phyloP scores from a whole-genome alignment of 2,329 filamentous ascomycete genomes.

The Cordyceps cateniannulata region DNA sequence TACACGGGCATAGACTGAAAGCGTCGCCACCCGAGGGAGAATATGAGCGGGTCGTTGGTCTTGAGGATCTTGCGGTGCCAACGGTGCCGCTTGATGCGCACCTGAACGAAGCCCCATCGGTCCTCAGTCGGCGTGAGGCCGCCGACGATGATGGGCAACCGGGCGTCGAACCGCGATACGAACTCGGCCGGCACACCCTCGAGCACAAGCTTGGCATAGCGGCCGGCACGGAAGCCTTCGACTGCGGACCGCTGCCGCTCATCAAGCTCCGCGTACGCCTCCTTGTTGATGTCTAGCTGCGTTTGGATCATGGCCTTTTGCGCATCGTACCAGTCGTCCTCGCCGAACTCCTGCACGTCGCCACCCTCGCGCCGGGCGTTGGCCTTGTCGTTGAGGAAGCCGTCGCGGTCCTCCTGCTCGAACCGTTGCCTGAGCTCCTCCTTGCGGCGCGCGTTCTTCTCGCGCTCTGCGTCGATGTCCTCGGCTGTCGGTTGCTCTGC shows the following conservation, averaged over 20 bases:
- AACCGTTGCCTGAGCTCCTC: constrained; percentile 92
- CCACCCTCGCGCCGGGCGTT: constrained; percentile 64
- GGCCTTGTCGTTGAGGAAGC: constrained; percentile 84
- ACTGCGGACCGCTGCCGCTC: constrained; percentile 75
- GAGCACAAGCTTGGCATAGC: constrained; percentile 86
- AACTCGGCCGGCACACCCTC: constrained; percentile 90
- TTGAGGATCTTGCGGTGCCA: constrained; percentile 99
- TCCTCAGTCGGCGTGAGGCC: constrained; percentile 93
- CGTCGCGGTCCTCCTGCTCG: constrained; percentile 96
- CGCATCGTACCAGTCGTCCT: constrained; percentile 97
- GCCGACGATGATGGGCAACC: constrained; percentile 79
- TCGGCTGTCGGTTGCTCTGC: constrained; percentile 37
- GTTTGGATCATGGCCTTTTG: constrained; percentile 95
- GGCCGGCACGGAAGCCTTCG: constrained; percentile 86
- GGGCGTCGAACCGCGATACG: constrained; percentile 71
- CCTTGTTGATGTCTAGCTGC: constrained; percentile 92
- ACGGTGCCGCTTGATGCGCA: constrained; percentile 91
- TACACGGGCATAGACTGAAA: constrained; percentile 93
- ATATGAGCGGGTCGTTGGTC: constrained; percentile 94
- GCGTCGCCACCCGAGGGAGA: constrained; percentile 91
- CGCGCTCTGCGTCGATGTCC: constrained; percentile 79
- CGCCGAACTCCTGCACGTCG: constrained; percentile 73
- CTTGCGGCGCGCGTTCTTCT: constrained; percentile 83
- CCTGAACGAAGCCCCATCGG: constrained; percentile 89
- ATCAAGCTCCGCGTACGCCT: constrained; percentile 85